Evolutionary conservation across 306 rosid genomes (phyloP).

Genomic region (Astragalus glycyphyllos): DNA sequence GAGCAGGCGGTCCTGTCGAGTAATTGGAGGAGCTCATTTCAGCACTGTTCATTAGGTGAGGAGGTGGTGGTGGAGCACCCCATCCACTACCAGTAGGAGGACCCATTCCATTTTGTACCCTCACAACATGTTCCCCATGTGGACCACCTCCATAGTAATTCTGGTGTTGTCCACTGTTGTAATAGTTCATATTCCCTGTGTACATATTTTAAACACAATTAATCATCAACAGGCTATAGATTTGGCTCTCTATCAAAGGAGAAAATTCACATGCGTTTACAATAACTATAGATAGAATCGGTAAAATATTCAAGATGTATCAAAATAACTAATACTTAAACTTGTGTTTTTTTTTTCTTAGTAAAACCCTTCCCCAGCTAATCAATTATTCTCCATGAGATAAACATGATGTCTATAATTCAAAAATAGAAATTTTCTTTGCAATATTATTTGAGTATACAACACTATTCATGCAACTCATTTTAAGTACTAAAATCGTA

Average conservation of each 20-base stretch:
- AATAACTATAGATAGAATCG: not conserved
- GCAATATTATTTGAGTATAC: not conserved
- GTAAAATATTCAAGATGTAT: not conserved
- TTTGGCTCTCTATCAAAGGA: not conserved
- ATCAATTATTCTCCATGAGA: not conserved
- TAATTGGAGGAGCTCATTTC: constrained; percentile 56
- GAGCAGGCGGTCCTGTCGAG: constrained; percentile 51
- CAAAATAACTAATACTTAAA: no score
- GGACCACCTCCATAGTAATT: constrained; percentile 53
- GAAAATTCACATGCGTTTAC: not conserved
- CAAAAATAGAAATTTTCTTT: not conserved
- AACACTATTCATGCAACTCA: no score
- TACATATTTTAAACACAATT: not conserved
- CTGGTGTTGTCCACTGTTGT: constrained; percentile 46
- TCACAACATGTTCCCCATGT: constrained; percentile 59
- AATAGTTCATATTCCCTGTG: constrained; percentile 46
- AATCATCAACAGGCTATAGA: not conserved
- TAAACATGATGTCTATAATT: not conserved
- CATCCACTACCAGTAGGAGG: constrained; percentile 51
- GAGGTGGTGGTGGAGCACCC: constrained; percentile 57
- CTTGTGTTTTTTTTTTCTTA: no score
- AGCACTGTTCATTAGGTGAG: constrained; percentile 49
- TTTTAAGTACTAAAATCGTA: no score
- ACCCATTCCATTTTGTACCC: constrained; percentile 57
- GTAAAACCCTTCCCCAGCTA: not conserved